Percentiles rank a stretch among this genome's conserved stretches.
Evolutionary conservation across 805 yeast species (phyloP).

Genomic region (Zygoascus tannicola): DNA sequence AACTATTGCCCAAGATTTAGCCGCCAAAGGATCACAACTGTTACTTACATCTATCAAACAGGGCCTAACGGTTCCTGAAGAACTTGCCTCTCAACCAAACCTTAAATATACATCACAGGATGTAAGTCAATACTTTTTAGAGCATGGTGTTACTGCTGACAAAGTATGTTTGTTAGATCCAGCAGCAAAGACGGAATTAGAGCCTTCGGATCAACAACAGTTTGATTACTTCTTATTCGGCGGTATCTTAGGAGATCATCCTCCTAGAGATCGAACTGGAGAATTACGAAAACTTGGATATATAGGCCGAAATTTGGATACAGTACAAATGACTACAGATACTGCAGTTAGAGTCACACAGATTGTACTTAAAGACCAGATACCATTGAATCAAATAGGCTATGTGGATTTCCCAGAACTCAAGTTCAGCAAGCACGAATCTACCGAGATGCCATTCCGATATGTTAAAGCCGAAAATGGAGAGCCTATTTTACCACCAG

Average conservation of each 20-base stretch:
- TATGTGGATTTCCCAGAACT: conserved; percentile 94
- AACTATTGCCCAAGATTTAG: conserved; percentile 76
- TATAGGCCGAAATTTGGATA: conserved; percentile 79
- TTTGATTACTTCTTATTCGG: conserved; percentile 93
- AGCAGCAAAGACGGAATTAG: conserved; percentile 63
- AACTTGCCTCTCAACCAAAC: conserved; percentile 45
- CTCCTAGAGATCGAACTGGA: conserved; percentile 83
- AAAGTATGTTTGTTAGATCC: conserved; percentile 85
- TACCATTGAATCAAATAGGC: conserved; percentile 56
- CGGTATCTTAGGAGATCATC: conserved; percentile 88
- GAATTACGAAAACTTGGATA: conserved; percentile 81
- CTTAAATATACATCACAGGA: conserved; percentile 78
- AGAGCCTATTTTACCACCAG: conserved; percentile 80
- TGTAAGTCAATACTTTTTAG: conserved; percentile 31
- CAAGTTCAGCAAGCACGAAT: conserved; percentile 76
- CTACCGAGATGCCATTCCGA: conserved; percentile 97
- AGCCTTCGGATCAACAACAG: conserved; percentile 52
- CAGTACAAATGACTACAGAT: conserved; percentile 93
- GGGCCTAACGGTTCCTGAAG: conserved; percentile 58
- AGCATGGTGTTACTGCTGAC: conserved; percentile 19
- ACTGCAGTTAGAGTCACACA: conserved; percentile 93
- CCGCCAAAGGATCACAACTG: conserved; percentile 49
- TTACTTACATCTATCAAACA: conserved; percentile 67
- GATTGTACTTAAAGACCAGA: conserved; percentile 52
- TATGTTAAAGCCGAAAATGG: conserved; percentile 58